Conservation (phyloP, 225 moss, liverwort and hornwort genomes). For the Pseudisothecium myosuroides region DNA sequence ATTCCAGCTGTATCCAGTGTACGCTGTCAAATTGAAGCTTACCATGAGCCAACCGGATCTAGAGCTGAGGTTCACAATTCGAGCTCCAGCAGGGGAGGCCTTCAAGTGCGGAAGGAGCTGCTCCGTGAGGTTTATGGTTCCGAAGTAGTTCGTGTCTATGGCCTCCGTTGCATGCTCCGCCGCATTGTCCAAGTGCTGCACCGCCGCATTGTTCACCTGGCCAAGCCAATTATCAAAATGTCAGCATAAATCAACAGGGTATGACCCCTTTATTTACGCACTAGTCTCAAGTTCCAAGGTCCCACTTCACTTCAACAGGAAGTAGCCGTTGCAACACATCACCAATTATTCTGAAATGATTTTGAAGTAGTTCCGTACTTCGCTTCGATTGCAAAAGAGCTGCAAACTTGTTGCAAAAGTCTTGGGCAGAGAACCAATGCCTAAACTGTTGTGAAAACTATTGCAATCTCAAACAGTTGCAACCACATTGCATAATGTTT, state of each 20-base stretch:
- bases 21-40: neutral
- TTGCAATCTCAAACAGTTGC: neutral
- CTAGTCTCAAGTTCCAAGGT: neutral
- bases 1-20: neutral
- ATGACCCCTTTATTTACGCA: neutral
- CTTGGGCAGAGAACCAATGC: neutral
- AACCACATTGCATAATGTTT: neutral
- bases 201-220: slow-evolving; percentile 36
- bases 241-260: neutral
- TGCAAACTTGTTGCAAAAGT: neutral
- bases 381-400: neutral
- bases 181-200: neutral
- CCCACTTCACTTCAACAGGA: neutral
- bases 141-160: slow-evolving; percentile 8
- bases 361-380: neutral
- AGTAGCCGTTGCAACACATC: neutral
- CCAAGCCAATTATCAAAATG: neutral
- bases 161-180: neutral
- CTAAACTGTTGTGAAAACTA: neutral
- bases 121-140: slow-evolving; percentile 1
- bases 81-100: slow-evolving; percentile 8
- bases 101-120: slow-evolving; percentile 10
- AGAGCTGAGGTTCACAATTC: slow-evolving; percentile 13
- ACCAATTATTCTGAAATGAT: neutral
- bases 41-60: neutral